Base-by-base conservation (phyloP, 2,329 filamentous ascomycete genomes). In the Talaromyces sp. region DNA sequence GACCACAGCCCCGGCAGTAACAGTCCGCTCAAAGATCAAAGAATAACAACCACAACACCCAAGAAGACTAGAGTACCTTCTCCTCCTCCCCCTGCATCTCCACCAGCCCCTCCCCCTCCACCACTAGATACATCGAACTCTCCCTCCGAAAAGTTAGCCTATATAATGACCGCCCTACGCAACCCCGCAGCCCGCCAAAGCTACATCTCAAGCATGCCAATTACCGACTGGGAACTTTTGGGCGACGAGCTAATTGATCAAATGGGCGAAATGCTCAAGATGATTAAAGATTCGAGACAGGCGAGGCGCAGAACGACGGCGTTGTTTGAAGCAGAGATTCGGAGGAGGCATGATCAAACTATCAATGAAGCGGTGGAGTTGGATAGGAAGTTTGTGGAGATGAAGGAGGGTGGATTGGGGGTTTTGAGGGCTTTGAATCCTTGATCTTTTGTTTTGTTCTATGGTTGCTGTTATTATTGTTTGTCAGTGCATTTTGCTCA, bases 181-280 rank as follows among this genome's bases (percentile, higher is more conserved):
- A 14, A 71, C 75, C 24, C 74, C 0, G 60, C 74, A 31, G 76
- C 81, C 3, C 83, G 86, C 66, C 72, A 73, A 3, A 69, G 74
- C 0, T 86, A 87, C 72, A 83, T 89, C 67, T 74, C 77, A 1
- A 80, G 79, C 10, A 77, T 89, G 47, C 75, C 78, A 0, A 80
- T 87, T 16, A 73, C 79, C 3, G 81, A 88, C 67, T 88, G 87
- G 85, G 87, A 89, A 74, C 82, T 86, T 54, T 84, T 85, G 24
- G 87, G 87, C 2, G 84, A 87, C 65, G 85, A 86, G 80, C 82
- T 89, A 54, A 78, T 88, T 1, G 81, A 83, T 1, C 79, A 81
- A 59, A 87, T 89, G 69, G 77, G 77, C 57, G 74, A 78, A 4
- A 75, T 87, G 47, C 72, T 88, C 43, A 73, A 75, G 19, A 80